Conservation (phyloP, 2,329 filamentous ascomycete species). For the Arthrobotrys megalospora region DNA sequence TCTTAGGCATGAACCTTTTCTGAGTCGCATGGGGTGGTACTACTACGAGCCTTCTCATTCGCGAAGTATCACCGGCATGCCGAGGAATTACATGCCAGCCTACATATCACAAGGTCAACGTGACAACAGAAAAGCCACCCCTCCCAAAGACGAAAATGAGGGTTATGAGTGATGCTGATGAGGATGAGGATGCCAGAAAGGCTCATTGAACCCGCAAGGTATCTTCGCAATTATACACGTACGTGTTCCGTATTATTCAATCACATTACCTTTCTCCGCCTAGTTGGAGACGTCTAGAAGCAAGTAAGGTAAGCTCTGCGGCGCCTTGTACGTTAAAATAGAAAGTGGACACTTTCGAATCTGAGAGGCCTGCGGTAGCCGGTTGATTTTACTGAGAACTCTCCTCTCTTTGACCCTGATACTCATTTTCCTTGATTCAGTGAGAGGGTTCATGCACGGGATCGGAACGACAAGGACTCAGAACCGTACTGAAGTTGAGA, state of each 20-base stretch:
- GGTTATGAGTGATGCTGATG: conserved; percentile 7
- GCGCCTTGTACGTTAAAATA: conserved; percentile 53
- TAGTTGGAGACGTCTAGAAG: conserved; percentile 19
- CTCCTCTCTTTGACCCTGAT: conserved; percentile 53
- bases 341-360: conserved; percentile 41
- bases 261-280: conserved; percentile 33
- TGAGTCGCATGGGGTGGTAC: conserved; percentile 20
- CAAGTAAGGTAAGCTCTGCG: conserved; percentile 41
- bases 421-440: conserved; percentile 53
- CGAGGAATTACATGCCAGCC: conserved; percentile 20
- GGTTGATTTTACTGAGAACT: neutral
- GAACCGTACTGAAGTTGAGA: conserved; percentile 31
- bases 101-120: conserved; percentile 41
- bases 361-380: neutral
- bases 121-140: conserved; percentile 41
- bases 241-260: conserved; percentile 38
- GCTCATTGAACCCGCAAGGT: conserved; percentile 26
- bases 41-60: conserved; percentile 38
- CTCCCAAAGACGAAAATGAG: conserved; percentile 28
- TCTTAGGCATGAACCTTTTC: conserved; percentile 41
- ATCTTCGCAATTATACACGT: conserved; percentile 41
- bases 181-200: conserved; percentile 29
- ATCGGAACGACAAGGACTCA: conserved; percentile 37
- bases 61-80: conserved; percentile 43
- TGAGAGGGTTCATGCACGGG: conserved; percentile 53